Evolutionary conservation across 768 basidiomycete genomes (phyloP).

Genomic region (Hericium alpestre): DNA sequence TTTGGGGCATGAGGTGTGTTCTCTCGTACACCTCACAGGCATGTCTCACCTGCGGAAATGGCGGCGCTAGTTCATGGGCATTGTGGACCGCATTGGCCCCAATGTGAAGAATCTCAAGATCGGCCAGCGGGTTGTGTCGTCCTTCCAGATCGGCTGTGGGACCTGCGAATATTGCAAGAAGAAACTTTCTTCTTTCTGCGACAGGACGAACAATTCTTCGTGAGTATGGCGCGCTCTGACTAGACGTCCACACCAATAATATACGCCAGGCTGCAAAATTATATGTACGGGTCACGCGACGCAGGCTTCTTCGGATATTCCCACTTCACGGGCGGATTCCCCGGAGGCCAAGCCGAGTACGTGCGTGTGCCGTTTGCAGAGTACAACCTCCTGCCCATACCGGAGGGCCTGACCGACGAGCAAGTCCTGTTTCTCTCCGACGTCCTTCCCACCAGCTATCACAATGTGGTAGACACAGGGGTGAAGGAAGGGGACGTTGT

Average conservation of each 20-base stretch:
- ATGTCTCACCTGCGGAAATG: not conserved
- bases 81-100: slow-evolving; percentile 55
- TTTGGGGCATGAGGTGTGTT: slow-evolving; percentile 55
- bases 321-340: slow-evolving; percentile 64
- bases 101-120: slow-evolving; percentile 47
- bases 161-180: slow-evolving; percentile 63
- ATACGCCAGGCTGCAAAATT: slow-evolving; percentile 36
- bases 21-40: not conserved
- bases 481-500: slow-evolving; percentile 65
- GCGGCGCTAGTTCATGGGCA: slow-evolving; percentile 49
- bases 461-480: slow-evolving; percentile 61
- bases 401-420: slow-evolving; percentile 56
- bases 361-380: slow-evolving; percentile 62
- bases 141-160: slow-evolving; percentile 72
- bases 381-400: slow-evolving; percentile 62
- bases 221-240: slow-evolving; percentile 16
- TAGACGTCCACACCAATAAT: not conserved
- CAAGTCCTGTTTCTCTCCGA: slow-evolving; percentile 47
- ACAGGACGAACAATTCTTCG: slow-evolving; percentile 58
- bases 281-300: slow-evolving; percentile 56
- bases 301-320: slow-evolving; percentile 66
- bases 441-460: slow-evolving; percentile 64
- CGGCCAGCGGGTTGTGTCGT: slow-evolving; percentile 25
- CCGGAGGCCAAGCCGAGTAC: slow-evolving; percentile 71
- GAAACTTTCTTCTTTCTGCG: slow-evolving; percentile 64